Evolutionary conservation across 495 filamentous ascomycete species (phyloP).

Genomic region (Astrothelium subdiscretum): DNA sequence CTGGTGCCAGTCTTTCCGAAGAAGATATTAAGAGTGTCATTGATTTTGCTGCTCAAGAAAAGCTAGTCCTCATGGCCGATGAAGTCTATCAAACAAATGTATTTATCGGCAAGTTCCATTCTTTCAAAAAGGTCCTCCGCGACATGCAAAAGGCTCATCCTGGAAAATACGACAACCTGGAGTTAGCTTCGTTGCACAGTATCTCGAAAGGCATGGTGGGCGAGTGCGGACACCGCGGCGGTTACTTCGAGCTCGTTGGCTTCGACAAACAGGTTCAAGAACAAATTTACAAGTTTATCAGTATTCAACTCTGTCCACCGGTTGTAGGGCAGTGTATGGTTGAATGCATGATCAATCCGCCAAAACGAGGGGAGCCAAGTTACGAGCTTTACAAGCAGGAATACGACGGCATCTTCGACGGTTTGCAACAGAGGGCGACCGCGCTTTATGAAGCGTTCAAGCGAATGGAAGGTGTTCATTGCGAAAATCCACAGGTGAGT

Average conservation of each 20-base stretch:
- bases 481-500: conserved; percentile 59
- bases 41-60: conserved; percentile 72
- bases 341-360: conserved; percentile 94
- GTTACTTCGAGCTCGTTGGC: conserved; percentile 88
- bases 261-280: conserved; percentile 74
- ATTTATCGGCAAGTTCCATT: conserved; percentile 83
- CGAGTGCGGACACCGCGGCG: conserved; percentile 93
- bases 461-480: conserved; percentile 90
- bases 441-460: conserved; percentile 83
- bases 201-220: conserved; percentile 93
- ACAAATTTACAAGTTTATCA: conserved; percentile 97
- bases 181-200: conserved; percentile 55
- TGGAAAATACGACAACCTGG: conserved; percentile 68
- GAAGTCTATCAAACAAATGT: conserved; percentile 99
- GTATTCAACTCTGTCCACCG: conserved; percentile 87
- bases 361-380: conserved; percentile 65
- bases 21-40: conserved; percentile 73
- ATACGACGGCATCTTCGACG: conserved; percentile 65
- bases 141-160: conserved; percentile 60
- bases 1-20: conserved; percentile 68
- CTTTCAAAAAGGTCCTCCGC: conserved; percentile 83
- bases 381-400: conserved; percentile 73
- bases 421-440: conserved; percentile 62
- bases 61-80: conserved; percentile 82
- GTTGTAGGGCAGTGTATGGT: conserved; percentile 93